Conservation (phyloP, 2,329 filamentous ascomycete species). For the Arthrobotrys iridis region DNA sequence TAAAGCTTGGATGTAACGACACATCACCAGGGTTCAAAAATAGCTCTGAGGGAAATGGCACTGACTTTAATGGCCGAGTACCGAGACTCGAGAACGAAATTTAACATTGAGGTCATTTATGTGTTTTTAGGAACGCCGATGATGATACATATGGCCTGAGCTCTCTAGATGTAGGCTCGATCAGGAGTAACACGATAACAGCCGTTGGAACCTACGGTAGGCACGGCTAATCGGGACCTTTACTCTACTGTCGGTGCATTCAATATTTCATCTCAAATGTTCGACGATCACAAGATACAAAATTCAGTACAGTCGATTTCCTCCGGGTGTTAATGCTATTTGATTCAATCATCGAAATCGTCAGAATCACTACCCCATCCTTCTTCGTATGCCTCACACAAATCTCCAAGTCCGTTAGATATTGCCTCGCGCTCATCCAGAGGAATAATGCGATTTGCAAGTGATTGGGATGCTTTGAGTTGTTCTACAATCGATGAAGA, state of each 20-base stretch:
- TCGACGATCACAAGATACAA: slow-evolving; percentile 18
- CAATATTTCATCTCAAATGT: slow-evolving; percentile 9
- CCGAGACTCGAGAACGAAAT: not conserved
- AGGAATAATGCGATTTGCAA: slow-evolving; percentile 71
- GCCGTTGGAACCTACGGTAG: slow-evolving; percentile 8
- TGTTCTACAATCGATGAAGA: slow-evolving; percentile 77
- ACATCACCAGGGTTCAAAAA: slow-evolving; percentile 9
- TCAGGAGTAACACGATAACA: not conserved
- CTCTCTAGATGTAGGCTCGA: not conserved
- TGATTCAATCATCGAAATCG: slow-evolving; percentile 73
- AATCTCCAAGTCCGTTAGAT: slow-evolving; percentile 80
- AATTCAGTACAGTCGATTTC: slow-evolving; percentile 11
- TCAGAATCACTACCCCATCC: slow-evolving; percentile 84
- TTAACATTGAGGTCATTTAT: not conserved
- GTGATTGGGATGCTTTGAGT: slow-evolving; percentile 72
- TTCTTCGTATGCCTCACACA: slow-evolving; percentile 88
- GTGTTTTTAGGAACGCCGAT: not conserved
- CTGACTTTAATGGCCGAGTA: not conserved
- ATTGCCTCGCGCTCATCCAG: slow-evolving; percentile 85
- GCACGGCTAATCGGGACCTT: not conserved
- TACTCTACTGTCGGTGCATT: slow-evolving; percentile 1
- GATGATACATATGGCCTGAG: not conserved
- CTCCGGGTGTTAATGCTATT: not conserved
- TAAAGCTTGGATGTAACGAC: slow-evolving; percentile 8
- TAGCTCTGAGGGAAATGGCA: not conserved